Base-by-base conservation (phyloP, 257 asterid genomes). In the Lycium ferocissimum region DNA sequence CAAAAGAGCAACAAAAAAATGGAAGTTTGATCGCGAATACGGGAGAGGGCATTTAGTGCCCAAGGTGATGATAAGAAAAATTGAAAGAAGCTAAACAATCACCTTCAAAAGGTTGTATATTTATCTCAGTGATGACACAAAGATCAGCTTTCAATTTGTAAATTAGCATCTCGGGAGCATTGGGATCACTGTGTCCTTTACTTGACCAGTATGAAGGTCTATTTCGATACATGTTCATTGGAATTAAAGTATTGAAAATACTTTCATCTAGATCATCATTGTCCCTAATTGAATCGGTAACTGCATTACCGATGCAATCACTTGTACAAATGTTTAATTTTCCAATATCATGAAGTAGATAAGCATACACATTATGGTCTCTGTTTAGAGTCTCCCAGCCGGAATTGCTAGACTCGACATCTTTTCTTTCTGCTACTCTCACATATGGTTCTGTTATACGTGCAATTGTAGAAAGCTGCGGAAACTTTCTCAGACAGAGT, bases 191-290 rank as follows among this genome's bases (percentile, higher is more conserved):
- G 35, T 96, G 93, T 69, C 98, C 98, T 91, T 85, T 88, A 87
- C 99, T 95, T 40, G 99, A 96, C 98, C 98, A 95, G 90, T 95
- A 95, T 7, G 94, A 94, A 79, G 93, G 91, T 87, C 94, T 85
- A 75, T 88, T 59, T 2, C 81, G 37, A 83, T 87, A 86, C 80
- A 91, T 88, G 82, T 91, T 95, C 85, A 89, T 89, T 57, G 97
- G 93, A 67, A 84, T 89, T 82, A 95, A 88, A 73, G 98, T 96
- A 85, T 92, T 89, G 71, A 84, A 84, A 17, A 95, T 57, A 81
- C 98, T 92, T 90, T 96, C 98, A 17, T 26, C 84, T 88, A 0
- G 97, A 97, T 88, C 88, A 91, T 83, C 90, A 26, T 26, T 88
- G 83, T 96, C 98, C 0, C 97, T 94, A 90, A 97, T 96, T 8